Percentiles rank a stretch among this genome's conserved stretches.
phyloP scores from a whole-genome alignment of 2,329 filamentous ascomycete species.

The Stachybotrys elegans region DNA sequence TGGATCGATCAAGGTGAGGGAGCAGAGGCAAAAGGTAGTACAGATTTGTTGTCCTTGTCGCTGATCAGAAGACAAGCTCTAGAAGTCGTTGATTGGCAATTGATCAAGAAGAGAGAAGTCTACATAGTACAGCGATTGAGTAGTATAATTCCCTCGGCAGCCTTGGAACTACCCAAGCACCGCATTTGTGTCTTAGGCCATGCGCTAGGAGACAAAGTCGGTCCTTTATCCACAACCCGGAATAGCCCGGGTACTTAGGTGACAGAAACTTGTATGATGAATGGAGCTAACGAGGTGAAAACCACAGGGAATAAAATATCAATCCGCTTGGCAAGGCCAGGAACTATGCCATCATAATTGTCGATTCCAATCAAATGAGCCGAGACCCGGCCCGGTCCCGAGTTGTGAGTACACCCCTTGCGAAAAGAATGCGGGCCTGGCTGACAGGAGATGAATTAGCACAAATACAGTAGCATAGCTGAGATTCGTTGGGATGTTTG shows the following conservation, averaged over 20 bases:
- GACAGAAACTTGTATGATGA: slow-evolving; percentile 2
- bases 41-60: slow-evolving; percentile 2
- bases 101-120: slow-evolving; percentile 2
- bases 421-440: not conserved
- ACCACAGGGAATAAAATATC: not conserved
- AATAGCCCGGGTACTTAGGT: slow-evolving; percentile 3
- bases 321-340: slow-evolving; percentile 2
- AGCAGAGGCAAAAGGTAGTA: slow-evolving; percentile 3
- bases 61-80: slow-evolving; percentile 3
- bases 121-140: slow-evolving; percentile 3
- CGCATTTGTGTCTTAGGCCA: slow-evolving; percentile 1
- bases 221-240: slow-evolving; percentile 1
- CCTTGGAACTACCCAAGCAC: slow-evolving; percentile 2
- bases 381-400: slow-evolving; percentile 2
- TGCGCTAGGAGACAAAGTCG: slow-evolving; percentile 3
- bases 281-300: slow-evolving; percentile 4
- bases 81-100: not conserved
- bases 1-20: slow-evolving; percentile 1
- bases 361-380: slow-evolving; percentile 4
- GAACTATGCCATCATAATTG: not conserved
- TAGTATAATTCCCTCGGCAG: slow-evolving; percentile 4
- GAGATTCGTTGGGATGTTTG: slow-evolving; percentile 4
- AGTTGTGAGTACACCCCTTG: slow-evolving; percentile 3
- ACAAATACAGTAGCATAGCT: slow-evolving; percentile 2
- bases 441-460: slow-evolving; percentile 3